A percentile compares a stretch with the other conserved stretches of the same genome.
Evolutionary conservation across 1,284 basidiomycete genomes (phyloP).

Genomic region (Neotropicomus parvogracilis): DNA sequence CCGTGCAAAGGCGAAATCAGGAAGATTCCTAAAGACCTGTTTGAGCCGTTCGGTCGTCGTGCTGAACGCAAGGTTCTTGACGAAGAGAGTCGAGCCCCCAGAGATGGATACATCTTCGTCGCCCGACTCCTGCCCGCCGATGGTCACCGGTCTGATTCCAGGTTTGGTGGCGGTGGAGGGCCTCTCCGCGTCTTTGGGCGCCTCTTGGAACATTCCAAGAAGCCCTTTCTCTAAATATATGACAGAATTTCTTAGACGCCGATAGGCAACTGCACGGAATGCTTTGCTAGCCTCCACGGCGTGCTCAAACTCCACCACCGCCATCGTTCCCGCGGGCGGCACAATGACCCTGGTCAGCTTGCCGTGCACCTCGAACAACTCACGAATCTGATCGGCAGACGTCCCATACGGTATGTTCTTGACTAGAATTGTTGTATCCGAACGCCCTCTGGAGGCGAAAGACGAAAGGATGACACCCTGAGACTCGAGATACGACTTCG

Average conservation of each 20-base stretch:
- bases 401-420: slow-evolving; percentile 98
- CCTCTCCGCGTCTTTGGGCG: slow-evolving; percentile 21
- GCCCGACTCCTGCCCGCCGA: slow-evolving; percentile 39
- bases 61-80: slow-evolving; percentile 92
- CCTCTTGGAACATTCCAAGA: slow-evolving; percentile 66
- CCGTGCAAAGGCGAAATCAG: slow-evolving; percentile 84
- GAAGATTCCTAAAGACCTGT: slow-evolving; percentile 72
- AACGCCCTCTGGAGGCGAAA: slow-evolving; percentile 55
- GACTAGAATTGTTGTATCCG: slow-evolving; percentile 84
- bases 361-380: slow-evolving; percentile 80
- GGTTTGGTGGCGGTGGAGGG: slow-evolving; percentile 7
- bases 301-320: slow-evolving; percentile 83
- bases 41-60: slow-evolving; percentile 79
- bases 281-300: slow-evolving; percentile 69
- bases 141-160: slow-evolving; percentile 43
- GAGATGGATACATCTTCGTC: slow-evolving; percentile 51
- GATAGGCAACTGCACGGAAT: slow-evolving; percentile 83
- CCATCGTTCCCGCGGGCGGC: slow-evolving; percentile 92
- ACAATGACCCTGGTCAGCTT: slow-evolving; percentile 75
- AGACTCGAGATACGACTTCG: slow-evolving; percentile 82
- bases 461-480: slow-evolving; percentile 64
- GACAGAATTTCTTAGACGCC: slow-evolving; percentile 84
- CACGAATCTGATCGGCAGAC: slow-evolving; percentile 66
- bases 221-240: slow-evolving; percentile 95
- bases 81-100: slow-evolving; percentile 82